Percentiles rank a stretch among this genome's conserved stretches.
Conservation (phyloP, 805 yeast species). For the Wickerhamomyces chambardii region DNA sequence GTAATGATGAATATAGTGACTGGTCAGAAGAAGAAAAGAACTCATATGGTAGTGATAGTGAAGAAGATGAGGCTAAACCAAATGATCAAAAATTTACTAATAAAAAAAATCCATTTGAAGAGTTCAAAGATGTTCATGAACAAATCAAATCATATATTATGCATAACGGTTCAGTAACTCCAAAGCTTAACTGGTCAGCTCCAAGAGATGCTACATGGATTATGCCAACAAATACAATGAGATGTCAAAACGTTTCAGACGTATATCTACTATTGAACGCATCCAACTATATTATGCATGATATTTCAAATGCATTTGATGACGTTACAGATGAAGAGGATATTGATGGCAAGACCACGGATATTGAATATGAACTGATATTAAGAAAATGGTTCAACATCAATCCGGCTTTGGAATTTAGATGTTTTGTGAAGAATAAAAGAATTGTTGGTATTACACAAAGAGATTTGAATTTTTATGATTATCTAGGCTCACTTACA, state of each 20-base stretch:
- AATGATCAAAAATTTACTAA: conserved; percentile 6
- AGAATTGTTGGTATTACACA: conserved; percentile 70
- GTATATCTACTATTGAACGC: conserved; percentile 75
- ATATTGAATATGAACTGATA: conserved; percentile 50
- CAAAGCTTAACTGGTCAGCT: conserved; percentile 95
- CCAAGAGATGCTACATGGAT: conserved; percentile 97
- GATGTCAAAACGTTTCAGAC: conserved; percentile 65
- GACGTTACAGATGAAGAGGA: conserved; percentile 26
- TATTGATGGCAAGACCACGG: conserved; percentile 8
- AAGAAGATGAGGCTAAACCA: conserved; percentile 7
- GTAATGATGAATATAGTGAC: conserved; percentile 66
- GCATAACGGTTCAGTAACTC: conserved; percentile 57
- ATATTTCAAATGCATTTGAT: conserved; percentile 64
- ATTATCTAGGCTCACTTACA: conserved; percentile 48
- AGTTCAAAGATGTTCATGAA: conserved; percentile 54
- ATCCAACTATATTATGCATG: conserved; percentile 83
- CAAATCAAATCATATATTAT: conserved; percentile 35
- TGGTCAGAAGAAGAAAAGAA: conserved; percentile 54
- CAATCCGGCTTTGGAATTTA: conserved; percentile 87
- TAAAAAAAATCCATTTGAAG: conserved; percentile 31
- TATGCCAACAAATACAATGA: conserved; percentile 62
- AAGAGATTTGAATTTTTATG: conserved; percentile 79
- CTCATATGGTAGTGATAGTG: conserved; percentile 16
- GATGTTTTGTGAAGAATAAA: conserved; percentile 68
- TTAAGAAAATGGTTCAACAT: conserved; percentile 75